These are phyloP conservation scores for Pyrus hybrid DNA, from an alignment of 331 rosid species.

Conservation along the genomic window DNA sequence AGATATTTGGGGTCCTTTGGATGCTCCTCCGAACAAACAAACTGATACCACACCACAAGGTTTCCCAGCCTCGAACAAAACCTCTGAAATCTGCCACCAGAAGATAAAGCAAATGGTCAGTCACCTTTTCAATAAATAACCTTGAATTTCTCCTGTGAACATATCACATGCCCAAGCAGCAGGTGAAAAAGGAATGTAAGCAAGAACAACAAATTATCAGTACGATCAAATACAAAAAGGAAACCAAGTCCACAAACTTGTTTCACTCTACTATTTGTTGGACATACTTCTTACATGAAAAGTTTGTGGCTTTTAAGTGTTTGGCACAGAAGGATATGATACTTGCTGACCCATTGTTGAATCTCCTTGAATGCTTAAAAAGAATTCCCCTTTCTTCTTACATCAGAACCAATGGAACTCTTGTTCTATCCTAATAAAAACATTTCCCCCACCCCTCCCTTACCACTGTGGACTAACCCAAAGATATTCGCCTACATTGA, in stretches of 20 bases:
- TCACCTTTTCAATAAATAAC: not conserved
- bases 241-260: too few relatives aligned
- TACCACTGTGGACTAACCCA: not conserved
- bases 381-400: not conserved
- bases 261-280: not conserved
- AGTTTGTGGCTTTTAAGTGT: not conserved
- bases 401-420: not conserved
- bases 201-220: not conserved
- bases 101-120: conserved; percentile 13
- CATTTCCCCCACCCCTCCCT: not conserved
- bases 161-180: too few relatives aligned
- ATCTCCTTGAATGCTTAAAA: not conserved
- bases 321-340: not conserved
- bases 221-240: too few relatives aligned
- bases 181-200: not conserved
- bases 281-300: not conserved
- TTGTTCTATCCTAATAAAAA: not conserved
- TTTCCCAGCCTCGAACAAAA: conserved; percentile 71
- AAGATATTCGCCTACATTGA: not conserved
- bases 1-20: conserved; percentile 80
- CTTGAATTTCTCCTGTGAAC: not conserved
- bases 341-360: not conserved
- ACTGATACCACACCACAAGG: conserved; percentile 71
- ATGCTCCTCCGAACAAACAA: conserved; percentile 89
- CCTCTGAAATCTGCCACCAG: conserved; percentile 71